A percentile compares a stretch with the other conserved stretches of the same genome.
Conservation (phyloP, 1,284 basidiomycete genomes). For the Porodaedalea pini region DNA sequence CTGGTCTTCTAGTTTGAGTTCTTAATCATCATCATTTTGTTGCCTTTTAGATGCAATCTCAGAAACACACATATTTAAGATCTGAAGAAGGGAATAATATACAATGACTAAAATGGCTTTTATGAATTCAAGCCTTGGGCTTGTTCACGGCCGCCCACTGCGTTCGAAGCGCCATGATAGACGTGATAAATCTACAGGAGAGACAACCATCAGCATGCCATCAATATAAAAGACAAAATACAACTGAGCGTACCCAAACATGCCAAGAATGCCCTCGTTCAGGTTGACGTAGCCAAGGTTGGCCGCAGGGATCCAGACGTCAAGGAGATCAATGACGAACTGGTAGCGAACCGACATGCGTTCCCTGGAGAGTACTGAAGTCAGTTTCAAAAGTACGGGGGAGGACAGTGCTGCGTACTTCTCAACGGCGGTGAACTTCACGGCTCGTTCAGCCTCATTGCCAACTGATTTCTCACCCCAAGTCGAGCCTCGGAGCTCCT, state of each 20-base stretch:
- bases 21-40: no score
- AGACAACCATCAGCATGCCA: conserved; percentile 8
- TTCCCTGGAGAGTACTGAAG: conserved; percentile 43
- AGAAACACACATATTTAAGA: no score
- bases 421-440: conserved; percentile 54
- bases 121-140: conserved; percentile 29
- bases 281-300: conserved; percentile 75
- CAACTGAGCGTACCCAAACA: conserved; percentile 66
- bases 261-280: conserved; percentile 84
- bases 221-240: background rate
- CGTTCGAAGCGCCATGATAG: conserved; percentile 48
- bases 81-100: background rate
- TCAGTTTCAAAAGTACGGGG: conserved; percentile 11
- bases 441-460: conserved; percentile 63
- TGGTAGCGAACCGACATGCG: conserved; percentile 68
- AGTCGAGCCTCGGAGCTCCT: conserved; percentile 42
- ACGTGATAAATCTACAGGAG: conserved; percentile 50
- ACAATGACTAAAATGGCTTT: background rate
- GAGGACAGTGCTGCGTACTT: conserved; percentile 40
- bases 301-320: conserved; percentile 88
- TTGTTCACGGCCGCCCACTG: conserved; percentile 52
- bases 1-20: no score
- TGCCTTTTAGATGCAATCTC: no score
- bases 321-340: conserved; percentile 77
- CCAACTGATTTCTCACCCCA: conserved; percentile 63